phyloP scores from a whole-genome alignment of 257 asterid genomes.

The Solanum tacnaense region DNA sequence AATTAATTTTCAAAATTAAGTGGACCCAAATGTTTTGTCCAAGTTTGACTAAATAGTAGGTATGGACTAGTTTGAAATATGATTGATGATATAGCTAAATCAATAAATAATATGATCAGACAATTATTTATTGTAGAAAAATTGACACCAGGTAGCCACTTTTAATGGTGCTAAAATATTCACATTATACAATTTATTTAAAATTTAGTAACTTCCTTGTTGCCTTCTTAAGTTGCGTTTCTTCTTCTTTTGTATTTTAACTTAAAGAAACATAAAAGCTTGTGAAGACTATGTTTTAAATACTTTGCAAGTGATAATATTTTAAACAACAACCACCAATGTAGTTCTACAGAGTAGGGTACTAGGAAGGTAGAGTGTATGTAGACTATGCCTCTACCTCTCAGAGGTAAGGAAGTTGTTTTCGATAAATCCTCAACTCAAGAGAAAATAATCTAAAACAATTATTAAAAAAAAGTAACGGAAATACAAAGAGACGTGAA shows the following conservation, averaged over 20 bases:
- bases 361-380: neutral
- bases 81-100: too few relatives aligned
- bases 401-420: neutral
- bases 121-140: neutral
- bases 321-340: neutral
- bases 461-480: too few relatives aligned
- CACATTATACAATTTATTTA: neutral
- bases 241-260: neutral
- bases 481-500: neutral
- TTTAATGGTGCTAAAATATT: neutral
- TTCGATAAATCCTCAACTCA: neutral
- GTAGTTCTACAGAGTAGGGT: neutral
- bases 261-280: neutral
- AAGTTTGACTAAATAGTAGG: too few relatives aligned
- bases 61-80: too few relatives aligned
- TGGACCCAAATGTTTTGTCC: too few relatives aligned
- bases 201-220: neutral
- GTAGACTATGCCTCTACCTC: neutral
- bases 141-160: neutral
- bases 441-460: neutral
- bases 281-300: too few relatives aligned
- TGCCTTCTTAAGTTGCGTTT: neutral
- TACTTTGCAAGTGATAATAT: neutral
- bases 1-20: too few relatives aligned
- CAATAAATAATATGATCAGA: neutral